These are phyloP conservation scores for Desmodesmus armatus DNA, from an alignment of 139 green algal species.

Conservation along the genomic window DNA sequence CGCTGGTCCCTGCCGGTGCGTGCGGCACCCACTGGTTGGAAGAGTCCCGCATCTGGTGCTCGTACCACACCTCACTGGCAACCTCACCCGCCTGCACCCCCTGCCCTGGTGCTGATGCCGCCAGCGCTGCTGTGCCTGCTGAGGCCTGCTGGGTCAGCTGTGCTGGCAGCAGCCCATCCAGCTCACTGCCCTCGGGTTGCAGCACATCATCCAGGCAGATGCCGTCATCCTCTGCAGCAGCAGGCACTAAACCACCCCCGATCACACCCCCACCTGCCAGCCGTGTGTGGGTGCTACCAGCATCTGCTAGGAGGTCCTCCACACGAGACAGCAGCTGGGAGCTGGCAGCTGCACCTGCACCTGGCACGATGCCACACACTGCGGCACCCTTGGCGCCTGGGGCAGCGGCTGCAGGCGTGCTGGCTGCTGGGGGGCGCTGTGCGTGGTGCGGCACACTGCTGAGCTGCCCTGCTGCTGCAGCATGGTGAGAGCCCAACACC, in stretches of 20 bases:
- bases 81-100: too few species aligned
- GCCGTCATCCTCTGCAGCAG: slow-evolving; percentile 37
- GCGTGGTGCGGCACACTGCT: too few species aligned
- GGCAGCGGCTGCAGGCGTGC: not conserved
- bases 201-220: slow-evolving; percentile 42
- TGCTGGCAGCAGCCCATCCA: not conserved
- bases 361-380: not conserved
- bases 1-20: not conserved
- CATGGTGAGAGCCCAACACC: too few species aligned
- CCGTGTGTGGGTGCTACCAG: not conserved
- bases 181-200: not conserved
- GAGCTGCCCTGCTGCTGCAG: slow-evolving; percentile 6
- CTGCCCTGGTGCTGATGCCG: not conserved
- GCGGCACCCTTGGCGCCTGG: not conserved
- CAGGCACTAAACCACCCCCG: not conserved
- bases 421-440: not conserved
- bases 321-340: slow-evolving; percentile 54
- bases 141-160: too few species aligned
- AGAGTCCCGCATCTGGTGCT: slow-evolving; percentile 62
- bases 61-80: slow-evolving; percentile 62
- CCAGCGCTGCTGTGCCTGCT: too few species aligned
- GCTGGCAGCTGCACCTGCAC: not conserved
- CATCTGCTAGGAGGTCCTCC: slow-evolving; percentile 55
- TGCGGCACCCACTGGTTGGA: slow-evolving; percentile 19
- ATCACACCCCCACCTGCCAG: not conserved